A percentile compares a stretch with the other conserved stretches of the same genome.
Conservation (phyloP, 768 basidiomycete species). For the Leccinum rimulosum region DNA sequence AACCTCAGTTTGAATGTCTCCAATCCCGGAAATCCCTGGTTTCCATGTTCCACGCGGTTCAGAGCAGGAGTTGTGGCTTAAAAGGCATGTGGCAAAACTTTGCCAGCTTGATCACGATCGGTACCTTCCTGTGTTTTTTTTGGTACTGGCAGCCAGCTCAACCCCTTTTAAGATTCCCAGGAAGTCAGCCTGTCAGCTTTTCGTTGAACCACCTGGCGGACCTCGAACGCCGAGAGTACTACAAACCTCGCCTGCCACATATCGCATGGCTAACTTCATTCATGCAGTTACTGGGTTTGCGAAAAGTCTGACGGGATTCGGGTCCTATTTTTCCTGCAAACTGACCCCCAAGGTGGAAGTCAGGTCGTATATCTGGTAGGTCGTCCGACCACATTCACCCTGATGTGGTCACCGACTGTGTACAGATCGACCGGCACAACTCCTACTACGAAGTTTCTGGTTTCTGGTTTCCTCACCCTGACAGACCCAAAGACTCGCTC, state of each 20-base stretch:
- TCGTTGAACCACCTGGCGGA: conserved; percentile 61
- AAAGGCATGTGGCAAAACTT: conserved; percentile 55
- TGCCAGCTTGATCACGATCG: conserved; percentile 65
- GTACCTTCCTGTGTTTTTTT: conserved; percentile 37
- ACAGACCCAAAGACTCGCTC: conserved; percentile 63
- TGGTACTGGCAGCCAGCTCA: conserved; percentile 7
- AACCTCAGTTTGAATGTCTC: conserved; percentile 38
- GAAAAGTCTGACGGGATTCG: conserved; percentile 98
- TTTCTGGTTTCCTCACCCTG: conserved; percentile 88
- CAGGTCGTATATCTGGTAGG: conserved; percentile 78
- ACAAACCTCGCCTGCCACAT: background rate
- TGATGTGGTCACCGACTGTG: conserved; percentile 6
- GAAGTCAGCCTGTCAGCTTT: conserved; percentile 95
- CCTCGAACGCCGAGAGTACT: conserved; percentile 81
- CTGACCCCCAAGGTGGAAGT: conserved; percentile 47
- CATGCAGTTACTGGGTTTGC: conserved; percentile 92
- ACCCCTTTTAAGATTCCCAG: conserved; percentile 70
- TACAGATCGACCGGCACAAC: conserved; percentile 93
- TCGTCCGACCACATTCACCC: conserved; percentile 8
- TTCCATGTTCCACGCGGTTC: conserved; percentile 50
- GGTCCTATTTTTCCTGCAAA: conserved; percentile 78
- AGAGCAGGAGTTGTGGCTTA: conserved; percentile 66
- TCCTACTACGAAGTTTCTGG: conserved; percentile 71
- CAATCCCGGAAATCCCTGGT: conserved; percentile 74
- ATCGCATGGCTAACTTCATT: conserved; percentile 14